Evolutionary conservation across 768 basidiomycete genomes (phyloP), one percentile per base, ranked within the genome.

Genomic region (Trametopsis cervina): DNA sequence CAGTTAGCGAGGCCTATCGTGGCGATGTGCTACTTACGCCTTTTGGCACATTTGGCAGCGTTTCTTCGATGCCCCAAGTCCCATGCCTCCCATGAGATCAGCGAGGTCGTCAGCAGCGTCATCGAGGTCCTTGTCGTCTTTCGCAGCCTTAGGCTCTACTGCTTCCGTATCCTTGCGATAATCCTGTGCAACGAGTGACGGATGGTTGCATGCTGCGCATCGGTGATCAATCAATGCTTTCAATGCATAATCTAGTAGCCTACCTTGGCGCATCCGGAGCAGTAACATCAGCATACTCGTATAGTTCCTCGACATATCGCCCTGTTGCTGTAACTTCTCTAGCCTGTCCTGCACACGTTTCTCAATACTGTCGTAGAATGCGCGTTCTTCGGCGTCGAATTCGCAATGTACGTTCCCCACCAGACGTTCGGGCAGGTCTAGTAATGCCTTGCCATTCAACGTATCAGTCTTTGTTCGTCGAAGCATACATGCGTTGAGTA

Each of bases 181-280:
- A 63, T 87, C 85, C 52, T 85, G 81, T 2, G 83, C 77, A 12
- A 95, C 83, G 9, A 96, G 76, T 0, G 78, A 72, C 0, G 93
- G 92, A 58, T 96, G 94, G 56, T 91, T 87, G 62, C 93, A 97
- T 0, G 93, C 93, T 95, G 47, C 20, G 26, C 41, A 40, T 26
- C 51, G 5, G 6, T 25, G 24, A 17, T 40, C 21, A 45, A 18
- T 44, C 33, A 47, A 40, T 18, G 18, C 1, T 4, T 3, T 23
- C n/a, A n/a, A n/a, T n/a, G n/a, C n/a, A n/a, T 17, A 7, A 1
- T 7, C 35, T 20, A 24, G 44, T 24, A 44, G 12, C 74, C 23
- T 51, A 86, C 94, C 90, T 77, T 99, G 95, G 23, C 95, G 82
- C 40, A 97, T 72, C 24, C 95, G 78, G 41, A 96, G 74, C 52